Evolutionary conservation across 2,329 filamentous ascomycete species (phyloP).

Genomic region (Triangularia verruculosa): DNA sequence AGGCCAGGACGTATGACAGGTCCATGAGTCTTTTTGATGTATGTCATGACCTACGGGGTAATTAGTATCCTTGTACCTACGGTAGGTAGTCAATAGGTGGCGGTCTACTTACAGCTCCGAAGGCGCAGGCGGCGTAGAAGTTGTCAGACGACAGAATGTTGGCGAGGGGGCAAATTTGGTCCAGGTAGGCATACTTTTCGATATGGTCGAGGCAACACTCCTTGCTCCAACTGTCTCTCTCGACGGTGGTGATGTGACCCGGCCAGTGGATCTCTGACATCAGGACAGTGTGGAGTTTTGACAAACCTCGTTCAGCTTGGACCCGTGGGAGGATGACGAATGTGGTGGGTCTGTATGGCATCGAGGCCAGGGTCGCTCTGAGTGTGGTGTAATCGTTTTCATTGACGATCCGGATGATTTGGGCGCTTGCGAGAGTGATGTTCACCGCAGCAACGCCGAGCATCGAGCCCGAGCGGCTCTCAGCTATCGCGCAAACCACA

Average conservation of each 20-base stretch:
- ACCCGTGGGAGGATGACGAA: conserved; percentile 8
- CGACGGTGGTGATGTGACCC: conserved; percentile 1
- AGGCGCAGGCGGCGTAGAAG: conserved; percentile 27
- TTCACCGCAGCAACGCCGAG: conserved; percentile 25
- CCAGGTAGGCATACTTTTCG: conserved; percentile 16
- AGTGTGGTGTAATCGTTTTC: conserved; percentile 23
- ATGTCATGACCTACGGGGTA: conserved; percentile 68
- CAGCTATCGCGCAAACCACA: conserved; percentile 26
- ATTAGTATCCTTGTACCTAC: conserved; percentile 7
- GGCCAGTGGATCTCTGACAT: neutral
- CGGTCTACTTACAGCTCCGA: conserved; percentile 23
- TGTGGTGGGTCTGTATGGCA: conserved; percentile 13
- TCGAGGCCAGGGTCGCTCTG: conserved; percentile 13
- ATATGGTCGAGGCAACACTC: conserved; percentile 15
- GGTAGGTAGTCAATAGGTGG: neutral
- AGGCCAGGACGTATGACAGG: conserved; percentile 70
- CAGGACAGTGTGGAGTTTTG: conserved; percentile 9
- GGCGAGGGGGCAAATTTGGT: neutral
- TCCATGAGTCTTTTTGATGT: conserved; percentile 66
- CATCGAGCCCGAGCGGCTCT: conserved; percentile 22
- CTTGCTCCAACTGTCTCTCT: conserved; percentile 25
- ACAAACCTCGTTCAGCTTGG: neutral
- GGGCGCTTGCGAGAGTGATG: conserved; percentile 13
- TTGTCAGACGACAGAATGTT: conserved; percentile 9
- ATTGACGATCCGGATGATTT: conserved; percentile 22